Conservation (phyloP, 2,329 filamentous ascomycete genomes). For the Fonsecaea multimorphosa region DNA sequence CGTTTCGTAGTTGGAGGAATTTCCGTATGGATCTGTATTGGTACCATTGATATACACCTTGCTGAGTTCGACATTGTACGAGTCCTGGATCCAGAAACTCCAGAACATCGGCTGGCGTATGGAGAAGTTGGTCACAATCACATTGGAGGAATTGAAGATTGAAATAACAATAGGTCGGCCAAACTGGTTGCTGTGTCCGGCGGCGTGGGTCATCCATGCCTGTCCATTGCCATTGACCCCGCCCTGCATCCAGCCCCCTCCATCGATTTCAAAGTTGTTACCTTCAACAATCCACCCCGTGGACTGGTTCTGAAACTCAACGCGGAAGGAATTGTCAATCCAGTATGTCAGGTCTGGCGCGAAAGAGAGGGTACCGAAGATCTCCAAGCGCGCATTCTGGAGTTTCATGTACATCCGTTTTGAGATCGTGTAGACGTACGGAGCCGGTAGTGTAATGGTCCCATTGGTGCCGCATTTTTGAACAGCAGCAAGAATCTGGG, state of each 20-base stretch:
- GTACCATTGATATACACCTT: constrained; percentile 17
- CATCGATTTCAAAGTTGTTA: constrained; percentile 12
- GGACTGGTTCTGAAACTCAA: constrained; percentile 20
- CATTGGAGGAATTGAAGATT: constrained; percentile 18
- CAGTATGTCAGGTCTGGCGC: constrained; percentile 18
- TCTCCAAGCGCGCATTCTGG: constrained; percentile 13
- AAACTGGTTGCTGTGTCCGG: constrained; percentile 18
- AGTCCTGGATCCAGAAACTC: constrained; percentile 19
- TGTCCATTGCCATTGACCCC: constrained; percentile 15
- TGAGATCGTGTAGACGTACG: constrained; percentile 12
- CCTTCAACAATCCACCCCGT: constrained; percentile 18
- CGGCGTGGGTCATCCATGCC: constrained; percentile 19
- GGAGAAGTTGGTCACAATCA: constrained; percentile 13
- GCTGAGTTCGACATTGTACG: constrained; percentile 13
- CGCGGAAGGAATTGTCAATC: constrained; percentile 21
- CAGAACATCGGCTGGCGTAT: constrained; percentile 18
- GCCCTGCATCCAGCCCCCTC: constrained; percentile 11
- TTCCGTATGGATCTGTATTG: constrained; percentile 17
- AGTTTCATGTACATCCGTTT: constrained; percentile 17
- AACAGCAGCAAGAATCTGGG: constrained; percentile 18
- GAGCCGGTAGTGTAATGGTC: constrained; percentile 17
- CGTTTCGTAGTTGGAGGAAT: constrained; percentile 20
- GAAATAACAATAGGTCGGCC: constrained; percentile 11
- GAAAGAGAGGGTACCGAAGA: constrained; percentile 15
- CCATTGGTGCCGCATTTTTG: constrained; percentile 15